Conservation (phyloP, 2,329 filamentous ascomycete genomes). For the Alternaria brassicicola region DNA sequence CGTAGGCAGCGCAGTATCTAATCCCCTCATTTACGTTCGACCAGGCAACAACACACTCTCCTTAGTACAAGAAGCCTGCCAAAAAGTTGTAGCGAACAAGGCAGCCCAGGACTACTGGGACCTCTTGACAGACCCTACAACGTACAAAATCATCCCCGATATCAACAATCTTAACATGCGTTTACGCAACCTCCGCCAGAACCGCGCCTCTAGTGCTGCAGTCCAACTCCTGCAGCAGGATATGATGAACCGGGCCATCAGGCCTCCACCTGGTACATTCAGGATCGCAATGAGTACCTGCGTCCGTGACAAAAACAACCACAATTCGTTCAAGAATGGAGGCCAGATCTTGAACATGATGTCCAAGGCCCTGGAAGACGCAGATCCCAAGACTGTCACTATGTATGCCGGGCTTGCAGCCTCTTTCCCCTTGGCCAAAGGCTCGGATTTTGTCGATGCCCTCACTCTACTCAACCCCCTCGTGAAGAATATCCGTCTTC, state of each 20-base stretch:
- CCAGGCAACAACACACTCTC: conserved; percentile 67
- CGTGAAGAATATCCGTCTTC: conserved; percentile 35
- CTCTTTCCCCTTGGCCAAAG: conserved; percentile 37
- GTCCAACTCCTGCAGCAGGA: conserved; percentile 61
- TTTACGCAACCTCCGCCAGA: conserved; percentile 69
- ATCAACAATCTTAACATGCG: conserved; percentile 71
- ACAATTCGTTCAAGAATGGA: conserved; percentile 69
- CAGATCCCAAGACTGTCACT: conserved; percentile 35
- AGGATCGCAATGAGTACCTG: conserved; percentile 76
- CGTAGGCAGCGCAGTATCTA: conserved; percentile 34
- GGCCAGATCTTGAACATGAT: conserved; percentile 64
- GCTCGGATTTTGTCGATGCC: conserved; percentile 37
- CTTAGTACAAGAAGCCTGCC: conserved; percentile 69
- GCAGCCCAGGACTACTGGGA: conserved; percentile 81
- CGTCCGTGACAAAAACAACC: conserved; percentile 76
- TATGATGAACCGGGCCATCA: conserved; percentile 35
- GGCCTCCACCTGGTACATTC: conserved; percentile 61
- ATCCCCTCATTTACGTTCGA: conserved; percentile 50
- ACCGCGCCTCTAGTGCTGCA: conserved; percentile 68
- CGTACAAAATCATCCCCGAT: conserved; percentile 72
- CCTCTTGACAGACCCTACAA: conserved; percentile 62
- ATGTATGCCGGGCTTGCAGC: conserved; percentile 42
- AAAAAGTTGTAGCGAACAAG: conserved; percentile 64
- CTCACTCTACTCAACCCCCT: conserved; percentile 36
- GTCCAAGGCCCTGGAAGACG: conserved; percentile 35